Percentiles rank a stretch among this genome's conserved stretches.
Evolutionary conservation across 169 alveolate species (phyloP).

Genomic region (Cytauxzoon felis): DNA sequence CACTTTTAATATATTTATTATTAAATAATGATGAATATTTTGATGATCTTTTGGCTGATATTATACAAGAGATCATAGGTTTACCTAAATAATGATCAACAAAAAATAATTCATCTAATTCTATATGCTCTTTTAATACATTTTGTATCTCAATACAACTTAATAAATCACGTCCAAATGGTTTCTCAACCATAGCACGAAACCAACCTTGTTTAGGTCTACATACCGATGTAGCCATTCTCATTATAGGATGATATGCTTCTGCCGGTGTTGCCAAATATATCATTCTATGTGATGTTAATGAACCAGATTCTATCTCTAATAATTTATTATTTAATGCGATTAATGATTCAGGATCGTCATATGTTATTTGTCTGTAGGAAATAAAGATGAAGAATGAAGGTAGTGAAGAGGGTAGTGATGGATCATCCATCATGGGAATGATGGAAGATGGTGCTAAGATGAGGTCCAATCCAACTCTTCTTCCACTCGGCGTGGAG

Average conservation of each 20-base stretch:
- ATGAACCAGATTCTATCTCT: constrained; percentile 43
- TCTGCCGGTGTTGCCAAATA: constrained; percentile 64
- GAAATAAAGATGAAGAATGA: background rate
- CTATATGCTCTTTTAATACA: constrained; percentile 25
- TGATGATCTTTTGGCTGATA: constrained; percentile 34
- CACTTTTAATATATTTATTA: constrained; percentile 47
- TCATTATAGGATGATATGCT: constrained; percentile 60
- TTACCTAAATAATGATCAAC: constrained; percentile 65
- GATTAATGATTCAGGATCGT: constrained; percentile 17
- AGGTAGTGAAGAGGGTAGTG: background rate
- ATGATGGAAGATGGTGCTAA: no score
- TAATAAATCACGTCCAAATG: constrained; percentile 56
- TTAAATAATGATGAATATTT: constrained; percentile 39
- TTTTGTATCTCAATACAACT: constrained; percentile 26
- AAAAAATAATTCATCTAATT: constrained; percentile 42
- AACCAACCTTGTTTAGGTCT: constrained; percentile 54
- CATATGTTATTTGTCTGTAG: constrained; percentile 4
- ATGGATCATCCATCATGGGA: no score
- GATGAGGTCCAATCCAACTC: no score
- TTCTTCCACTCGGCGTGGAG: no score
- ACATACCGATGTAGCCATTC: constrained; percentile 49
- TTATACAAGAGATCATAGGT: constrained; percentile 50
- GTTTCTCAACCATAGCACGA: constrained; percentile 64
- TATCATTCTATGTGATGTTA: constrained; percentile 48
- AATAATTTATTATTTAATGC: constrained; percentile 11